Evolutionary conservation across 257 asterid species (phyloP).

Genomic region (Eustoma russellianum): DNA sequence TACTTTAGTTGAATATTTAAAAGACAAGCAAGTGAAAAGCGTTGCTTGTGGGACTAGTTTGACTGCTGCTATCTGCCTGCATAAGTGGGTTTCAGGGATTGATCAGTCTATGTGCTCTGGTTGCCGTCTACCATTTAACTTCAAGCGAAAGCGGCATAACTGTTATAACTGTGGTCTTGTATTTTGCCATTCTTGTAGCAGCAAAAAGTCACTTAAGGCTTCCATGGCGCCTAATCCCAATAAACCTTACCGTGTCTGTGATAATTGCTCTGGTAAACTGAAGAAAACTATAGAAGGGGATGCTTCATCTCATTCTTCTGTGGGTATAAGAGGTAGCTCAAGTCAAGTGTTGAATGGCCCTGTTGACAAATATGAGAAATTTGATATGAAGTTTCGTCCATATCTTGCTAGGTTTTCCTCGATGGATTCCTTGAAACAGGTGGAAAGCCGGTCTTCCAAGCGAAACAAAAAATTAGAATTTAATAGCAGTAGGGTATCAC

Average conservation of each 20-base stretch:
- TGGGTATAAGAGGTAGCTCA: slow-evolving; percentile 64
- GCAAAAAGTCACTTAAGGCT: slow-evolving; percentile 83
- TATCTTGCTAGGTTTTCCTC: slow-evolving; percentile 76
- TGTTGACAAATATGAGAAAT: slow-evolving; percentile 60
- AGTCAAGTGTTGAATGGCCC: slow-evolving; percentile 43
- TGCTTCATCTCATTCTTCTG: slow-evolving; percentile 53
- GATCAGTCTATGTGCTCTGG: slow-evolving; percentile 97
- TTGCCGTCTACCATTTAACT: slow-evolving; percentile 76
- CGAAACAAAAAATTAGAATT: slow-evolving; percentile 77
- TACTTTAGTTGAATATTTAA: slow-evolving; percentile 72
- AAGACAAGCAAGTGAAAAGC: slow-evolving; percentile 88
- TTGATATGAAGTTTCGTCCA: slow-evolving; percentile 55
- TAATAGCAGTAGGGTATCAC: slow-evolving; percentile 89
- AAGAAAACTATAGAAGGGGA: slow-evolving; percentile 69
- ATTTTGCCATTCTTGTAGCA: slow-evolving; percentile 90
- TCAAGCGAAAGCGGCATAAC: slow-evolving; percentile 89
- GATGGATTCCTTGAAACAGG: slow-evolving; percentile 80
- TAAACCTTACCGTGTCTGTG: slow-evolving; percentile 88
- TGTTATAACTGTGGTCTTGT: slow-evolving; percentile 93
- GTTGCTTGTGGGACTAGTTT: slow-evolving; percentile 85
- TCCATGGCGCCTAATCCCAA: slow-evolving; percentile 92
- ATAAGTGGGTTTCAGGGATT: slow-evolving; percentile 82
- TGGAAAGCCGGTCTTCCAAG: slow-evolving; percentile 62
- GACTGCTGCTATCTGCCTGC: slow-evolving; percentile 85
- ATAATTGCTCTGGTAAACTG: slow-evolving; percentile 64